A percentile compares a stretch with the other conserved stretches of the same genome.
These are phyloP conservation scores for Clitoria ternatea DNA, from an alignment of 306 rosid species.

Conservation along the genomic window DNA sequence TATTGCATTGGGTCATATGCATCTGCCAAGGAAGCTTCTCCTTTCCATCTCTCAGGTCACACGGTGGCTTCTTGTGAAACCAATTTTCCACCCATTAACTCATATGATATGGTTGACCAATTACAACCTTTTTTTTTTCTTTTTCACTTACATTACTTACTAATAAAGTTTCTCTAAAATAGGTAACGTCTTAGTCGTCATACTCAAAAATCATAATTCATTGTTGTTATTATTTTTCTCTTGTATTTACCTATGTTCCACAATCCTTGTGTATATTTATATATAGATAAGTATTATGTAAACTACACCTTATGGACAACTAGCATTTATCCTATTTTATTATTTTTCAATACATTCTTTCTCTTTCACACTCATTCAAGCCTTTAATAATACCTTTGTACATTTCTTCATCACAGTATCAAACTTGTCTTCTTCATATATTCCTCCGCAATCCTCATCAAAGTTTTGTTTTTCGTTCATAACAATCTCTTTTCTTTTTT, in stretches of 20 bases:
- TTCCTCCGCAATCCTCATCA: constrained; percentile 10
- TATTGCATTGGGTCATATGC: background rate
- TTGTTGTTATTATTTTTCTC: background rate
- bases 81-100: background rate
- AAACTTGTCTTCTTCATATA: constrained; percentile 19
- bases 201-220: no score
- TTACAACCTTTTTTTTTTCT: background rate
- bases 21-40: background rate
- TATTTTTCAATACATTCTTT: background rate
- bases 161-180: background rate
- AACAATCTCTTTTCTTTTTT: background rate
- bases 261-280: background rate
- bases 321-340: background rate
- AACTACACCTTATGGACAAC: constrained; percentile 8
- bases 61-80: background rate
- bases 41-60: background rate
- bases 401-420: constrained; percentile 13
- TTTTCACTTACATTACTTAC: background rate
- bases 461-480: constrained; percentile 1
- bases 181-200: background rate
- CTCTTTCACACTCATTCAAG: constrained; percentile 18
- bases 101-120: constrained; percentile 31
- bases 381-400: constrained; percentile 13
- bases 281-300: no score
- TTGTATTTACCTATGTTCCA: background rate